Evolutionary conservation across 1,139 yeast species (phyloP).

Genomic region (Sugiyamaella sp.): DNA sequence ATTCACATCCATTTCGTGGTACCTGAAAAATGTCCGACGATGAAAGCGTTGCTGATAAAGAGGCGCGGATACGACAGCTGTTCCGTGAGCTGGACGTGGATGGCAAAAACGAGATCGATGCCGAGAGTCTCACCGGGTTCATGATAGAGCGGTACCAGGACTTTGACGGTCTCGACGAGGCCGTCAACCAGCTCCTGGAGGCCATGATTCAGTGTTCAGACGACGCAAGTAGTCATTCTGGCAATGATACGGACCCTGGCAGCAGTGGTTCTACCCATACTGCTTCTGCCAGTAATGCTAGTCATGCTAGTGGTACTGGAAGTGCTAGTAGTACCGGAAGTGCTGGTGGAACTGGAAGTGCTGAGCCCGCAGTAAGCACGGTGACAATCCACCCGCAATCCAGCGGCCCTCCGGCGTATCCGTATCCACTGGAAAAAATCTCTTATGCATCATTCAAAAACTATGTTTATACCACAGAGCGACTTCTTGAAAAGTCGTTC

Average conservation of each 20-base stretch:
- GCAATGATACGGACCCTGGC: not conserved
- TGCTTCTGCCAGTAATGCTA: not conserved
- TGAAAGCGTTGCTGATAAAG: slow-evolving; percentile 14
- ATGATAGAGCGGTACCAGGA: slow-evolving; percentile 44
- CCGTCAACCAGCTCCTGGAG: slow-evolving; percentile 57
- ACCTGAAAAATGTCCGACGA: slow-evolving; percentile 9
- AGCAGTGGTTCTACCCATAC: not conserved
- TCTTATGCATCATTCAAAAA: slow-evolving; percentile 64
- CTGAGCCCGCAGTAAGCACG: not conserved
- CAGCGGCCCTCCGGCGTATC: not conserved
- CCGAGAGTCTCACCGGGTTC: slow-evolving; percentile 24
- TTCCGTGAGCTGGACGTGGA: slow-evolving; percentile 28
- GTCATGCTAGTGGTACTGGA: not conserved
- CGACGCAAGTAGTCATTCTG: not conserved
- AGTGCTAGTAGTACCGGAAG: not conserved
- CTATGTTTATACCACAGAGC: slow-evolving; percentile 65
- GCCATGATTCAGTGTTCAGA: slow-evolving; percentile 53
- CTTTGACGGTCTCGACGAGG: slow-evolving; percentile 62
- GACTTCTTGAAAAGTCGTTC: slow-evolving; percentile 72
- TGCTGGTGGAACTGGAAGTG: not conserved
- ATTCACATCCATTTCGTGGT: not conserved
- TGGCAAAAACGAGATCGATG: slow-evolving; percentile 25
- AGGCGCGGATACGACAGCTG: slow-evolving; percentile 27
- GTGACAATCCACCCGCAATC: not conserved
- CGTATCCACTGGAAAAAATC: slow-evolving; percentile 40